Percentiles rank a stretch among this genome's conserved stretches.
Conservation (phyloP, 495 filamentous ascomycete genomes). For the Annulohypoxylon moriforme region DNA sequence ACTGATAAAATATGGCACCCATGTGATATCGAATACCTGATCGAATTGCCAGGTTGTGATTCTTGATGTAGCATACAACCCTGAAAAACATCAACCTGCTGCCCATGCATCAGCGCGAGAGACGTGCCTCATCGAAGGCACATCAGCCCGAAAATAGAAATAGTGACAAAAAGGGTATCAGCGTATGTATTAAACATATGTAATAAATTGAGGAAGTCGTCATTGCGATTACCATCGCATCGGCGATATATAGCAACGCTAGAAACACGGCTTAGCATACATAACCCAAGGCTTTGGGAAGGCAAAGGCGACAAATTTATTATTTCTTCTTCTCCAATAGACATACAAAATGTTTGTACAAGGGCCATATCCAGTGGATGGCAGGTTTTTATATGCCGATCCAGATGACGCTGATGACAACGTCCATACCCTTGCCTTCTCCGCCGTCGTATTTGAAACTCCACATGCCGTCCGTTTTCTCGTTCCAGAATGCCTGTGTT, state of each 20-base stretch:
- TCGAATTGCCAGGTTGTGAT: no score
- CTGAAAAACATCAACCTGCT: no score
- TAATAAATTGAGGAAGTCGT: neutral
- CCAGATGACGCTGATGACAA: slow-evolving; percentile 93
- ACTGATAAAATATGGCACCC: no score
- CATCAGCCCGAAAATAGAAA: neutral
- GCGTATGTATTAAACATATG: neutral
- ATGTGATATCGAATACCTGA: no score
- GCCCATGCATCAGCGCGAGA: no score
- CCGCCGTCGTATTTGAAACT: slow-evolving; percentile 92
- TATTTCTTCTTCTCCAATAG: slow-evolving; percentile 17
- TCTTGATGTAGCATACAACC: no score
- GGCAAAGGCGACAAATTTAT: neutral
- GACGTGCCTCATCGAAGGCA: no score
- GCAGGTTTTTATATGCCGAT: slow-evolving; percentile 65
- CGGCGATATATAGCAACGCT: neutral
- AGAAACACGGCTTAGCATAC: neutral
- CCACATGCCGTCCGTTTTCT: slow-evolving; percentile 97
- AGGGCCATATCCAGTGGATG: neutral
- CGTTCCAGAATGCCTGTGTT: slow-evolving; percentile 95
- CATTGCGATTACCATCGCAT: neutral
- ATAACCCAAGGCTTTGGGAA: slow-evolving; percentile 8
- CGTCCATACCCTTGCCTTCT: slow-evolving; percentile 86
- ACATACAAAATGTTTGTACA: slow-evolving; percentile 21
- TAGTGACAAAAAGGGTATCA: neutral